Evolutionary conservation across 352 stramenopile species (phyloP), one percentile per base, ranked within the genome.

Genomic region (Globisporangium lucens): DNA sequence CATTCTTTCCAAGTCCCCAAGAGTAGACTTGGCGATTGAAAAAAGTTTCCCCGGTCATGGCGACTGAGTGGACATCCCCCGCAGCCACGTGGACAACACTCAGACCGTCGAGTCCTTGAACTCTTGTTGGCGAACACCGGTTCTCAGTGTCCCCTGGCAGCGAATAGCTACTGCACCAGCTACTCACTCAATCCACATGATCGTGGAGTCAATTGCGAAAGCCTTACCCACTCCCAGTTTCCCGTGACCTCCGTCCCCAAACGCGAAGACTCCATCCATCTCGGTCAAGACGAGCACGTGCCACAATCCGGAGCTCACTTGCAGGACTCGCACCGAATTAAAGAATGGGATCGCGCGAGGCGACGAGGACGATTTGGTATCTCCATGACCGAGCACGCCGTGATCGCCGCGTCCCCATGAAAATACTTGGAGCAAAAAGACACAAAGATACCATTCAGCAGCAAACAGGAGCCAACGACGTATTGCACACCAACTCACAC

Each of bases 1-100:
- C 87, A 27, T 90, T 87, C 13, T 63, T 61, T 13, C 85, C 87
- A 20, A 76, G 71, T 3, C 87, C 87, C 87, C 87, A 94, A 3
- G 86, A 89, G 66, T 90, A 90, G n/a, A 94, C 82, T 70, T 94
- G 87, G 1, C 82, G 78, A 73, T 88, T 90, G 38, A 82, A 85
- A 15, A 80, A 75, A 1, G 82, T 84, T 61, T 91, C 85, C 1
- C 83, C 85, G 20, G 78, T 80, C 63, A 91, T 75, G 3, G 71
- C 80, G 41, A 91, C 64, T 3, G 85, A 94, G 63, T 92, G 86
- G 2, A 90, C 77, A 61, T 91, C 76, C 7, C 87, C 87, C 38
- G 87, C 85, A 56, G 73, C 76, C 22, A 94, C 69, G 20, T 82
- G 67, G 13, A 90, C 65, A 8, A 92, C 73, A 47, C 88, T 77